Evolutionary conservation across 73 alveolate species (phyloP).

Genomic region (Blepharisma stoltei): DNA sequence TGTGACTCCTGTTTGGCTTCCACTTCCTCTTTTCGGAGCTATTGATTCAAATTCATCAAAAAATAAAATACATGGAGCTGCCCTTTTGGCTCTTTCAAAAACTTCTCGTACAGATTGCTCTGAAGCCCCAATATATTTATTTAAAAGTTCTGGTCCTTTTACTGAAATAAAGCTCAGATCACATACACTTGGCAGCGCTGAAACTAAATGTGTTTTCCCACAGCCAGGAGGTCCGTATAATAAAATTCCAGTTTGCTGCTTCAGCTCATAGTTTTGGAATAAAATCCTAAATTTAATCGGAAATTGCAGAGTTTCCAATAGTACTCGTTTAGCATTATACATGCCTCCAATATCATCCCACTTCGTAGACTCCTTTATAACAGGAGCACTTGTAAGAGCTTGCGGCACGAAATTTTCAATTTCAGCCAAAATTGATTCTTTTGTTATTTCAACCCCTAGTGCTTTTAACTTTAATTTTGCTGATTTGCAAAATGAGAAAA

Average conservation of each 20-base stretch:
- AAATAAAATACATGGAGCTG: slow-evolving; percentile 86
- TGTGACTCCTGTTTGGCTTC: slow-evolving; percentile 83
- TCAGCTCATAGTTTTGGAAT: slow-evolving; percentile 68
- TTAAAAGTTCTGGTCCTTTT: slow-evolving; percentile 92
- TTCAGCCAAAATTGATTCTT: too few species aligned
- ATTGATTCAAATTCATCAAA: slow-evolving; percentile 94
- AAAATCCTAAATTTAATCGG: slow-evolving; percentile 47
- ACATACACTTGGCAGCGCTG: slow-evolving; percentile 84
- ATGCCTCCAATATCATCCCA: slow-evolving; percentile 95
- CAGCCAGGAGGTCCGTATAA: slow-evolving; percentile 96
- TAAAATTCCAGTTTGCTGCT: slow-evolving; percentile 79
- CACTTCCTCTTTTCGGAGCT: slow-evolving; percentile 88
- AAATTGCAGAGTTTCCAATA: slow-evolving; percentile 68
- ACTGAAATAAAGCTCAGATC: slow-evolving; percentile 84
- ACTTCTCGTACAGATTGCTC: slow-evolving; percentile 92
- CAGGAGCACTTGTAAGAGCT: too few species aligned
- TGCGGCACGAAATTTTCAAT: too few species aligned
- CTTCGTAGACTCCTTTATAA: slow-evolving; percentile 29
- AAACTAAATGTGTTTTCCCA: slow-evolving; percentile 86
- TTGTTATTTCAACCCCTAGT: too few species aligned
- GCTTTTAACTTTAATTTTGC: too few species aligned
- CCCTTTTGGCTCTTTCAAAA: slow-evolving; percentile 82
- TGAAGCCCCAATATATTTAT: slow-evolving; percentile 91
- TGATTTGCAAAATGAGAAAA: too few species aligned
- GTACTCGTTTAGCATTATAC: slow-evolving; percentile 74